A percentile compares a stretch with the other conserved stretches of the same genome.
Evolutionary conservation across 257 asterid species (phyloP).

Genomic region (Prunella vulgaris): DNA sequence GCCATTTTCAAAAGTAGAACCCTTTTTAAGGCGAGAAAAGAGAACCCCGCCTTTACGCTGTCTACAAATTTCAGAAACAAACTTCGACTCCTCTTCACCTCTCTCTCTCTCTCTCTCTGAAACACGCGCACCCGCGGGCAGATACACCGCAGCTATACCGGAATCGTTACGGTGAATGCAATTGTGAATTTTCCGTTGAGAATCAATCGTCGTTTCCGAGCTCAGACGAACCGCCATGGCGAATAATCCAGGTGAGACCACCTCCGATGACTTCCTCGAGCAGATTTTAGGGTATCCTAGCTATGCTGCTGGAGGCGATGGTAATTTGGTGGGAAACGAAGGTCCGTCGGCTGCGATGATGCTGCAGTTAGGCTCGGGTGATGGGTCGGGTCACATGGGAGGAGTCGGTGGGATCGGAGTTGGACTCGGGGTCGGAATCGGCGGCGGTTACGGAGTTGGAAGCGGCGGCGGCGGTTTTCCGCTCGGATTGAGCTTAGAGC

Average conservation of each 20-base stretch:
- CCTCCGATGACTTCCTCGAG: constrained; percentile 84
- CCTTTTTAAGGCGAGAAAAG: constrained; percentile 25
- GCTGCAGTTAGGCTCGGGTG: constrained; percentile 59
- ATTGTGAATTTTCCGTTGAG: constrained; percentile 3
- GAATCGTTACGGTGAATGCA: neutral
- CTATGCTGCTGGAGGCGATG: constrained; percentile 41
- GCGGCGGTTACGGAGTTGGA: constrained; percentile 33
- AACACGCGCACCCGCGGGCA: neutral
- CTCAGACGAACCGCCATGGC: constrained; percentile 46
- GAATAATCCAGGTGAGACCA: constrained; percentile 57
- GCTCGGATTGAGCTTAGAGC: constrained; percentile 81
- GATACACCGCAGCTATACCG: neutral
- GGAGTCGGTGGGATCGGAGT: constrained; percentile 47
- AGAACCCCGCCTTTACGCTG: constrained; percentile 22
- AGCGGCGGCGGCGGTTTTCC: constrained; percentile 57
- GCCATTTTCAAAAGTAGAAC: constrained; percentile 12
- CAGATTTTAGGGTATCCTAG: constrained; percentile 72
- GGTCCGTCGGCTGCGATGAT: constrained; percentile 43
- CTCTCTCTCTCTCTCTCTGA: neutral
- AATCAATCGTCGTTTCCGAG: neutral
- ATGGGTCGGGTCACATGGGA: constrained; percentile 51
- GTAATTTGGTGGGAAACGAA: constrained; percentile 47
- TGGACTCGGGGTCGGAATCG: constrained; percentile 34
- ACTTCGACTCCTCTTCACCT: constrained; percentile 1
- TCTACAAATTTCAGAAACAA: constrained; percentile 5